phyloP scores from a whole-genome alignment of 768 basidiomycete genomes.

The Jaapia argillacea region DNA sequence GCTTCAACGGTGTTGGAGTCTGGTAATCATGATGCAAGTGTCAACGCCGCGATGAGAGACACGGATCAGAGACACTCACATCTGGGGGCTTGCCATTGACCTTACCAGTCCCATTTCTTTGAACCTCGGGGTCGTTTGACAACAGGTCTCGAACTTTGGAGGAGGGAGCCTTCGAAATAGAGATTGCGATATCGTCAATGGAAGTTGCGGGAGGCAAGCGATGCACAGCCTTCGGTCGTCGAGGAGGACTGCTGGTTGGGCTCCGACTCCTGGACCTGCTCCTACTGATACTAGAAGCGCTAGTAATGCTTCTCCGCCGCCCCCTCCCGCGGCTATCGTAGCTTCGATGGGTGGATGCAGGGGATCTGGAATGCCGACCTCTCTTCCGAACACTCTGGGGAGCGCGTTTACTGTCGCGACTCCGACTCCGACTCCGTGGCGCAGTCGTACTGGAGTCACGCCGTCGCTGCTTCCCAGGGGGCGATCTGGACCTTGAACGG shows the following conservation, averaged over 20 bases:
- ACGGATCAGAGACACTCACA: no score
- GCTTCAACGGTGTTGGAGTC: no score
- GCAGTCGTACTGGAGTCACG: conserved; percentile 38
- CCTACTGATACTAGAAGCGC: conserved; percentile 43
- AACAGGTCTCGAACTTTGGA: no score
- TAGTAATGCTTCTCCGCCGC: conserved; percentile 41
- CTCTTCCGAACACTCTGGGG: neutral
- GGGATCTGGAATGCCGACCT: conserved; percentile 24
- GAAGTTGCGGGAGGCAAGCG: conserved; percentile 45
- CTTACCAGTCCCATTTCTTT: conserved; percentile 6
- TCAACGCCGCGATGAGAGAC: no score
- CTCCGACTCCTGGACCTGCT: conserved; percentile 38
- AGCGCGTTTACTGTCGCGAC: conserved; percentile 34
- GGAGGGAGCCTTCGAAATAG: neutral
- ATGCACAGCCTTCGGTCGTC: conserved; percentile 46
- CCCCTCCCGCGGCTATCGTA: conserved; percentile 20
- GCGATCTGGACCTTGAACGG: conserved; percentile 37
- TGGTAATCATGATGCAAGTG: no score
- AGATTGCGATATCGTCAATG: conserved; percentile 18
- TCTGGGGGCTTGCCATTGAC: conserved; percentile 10
- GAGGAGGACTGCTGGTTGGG: conserved; percentile 33
- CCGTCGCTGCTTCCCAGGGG: conserved; percentile 50
- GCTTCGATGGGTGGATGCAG: conserved; percentile 32
- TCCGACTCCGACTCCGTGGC: conserved; percentile 36
- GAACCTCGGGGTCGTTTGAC: neutral